Percentiles rank a stretch among this genome's conserved stretches.
Evolutionary conservation across 768 basidiomycete genomes (phyloP).

Genomic region (Hemileccinum rubropunctum): DNA sequence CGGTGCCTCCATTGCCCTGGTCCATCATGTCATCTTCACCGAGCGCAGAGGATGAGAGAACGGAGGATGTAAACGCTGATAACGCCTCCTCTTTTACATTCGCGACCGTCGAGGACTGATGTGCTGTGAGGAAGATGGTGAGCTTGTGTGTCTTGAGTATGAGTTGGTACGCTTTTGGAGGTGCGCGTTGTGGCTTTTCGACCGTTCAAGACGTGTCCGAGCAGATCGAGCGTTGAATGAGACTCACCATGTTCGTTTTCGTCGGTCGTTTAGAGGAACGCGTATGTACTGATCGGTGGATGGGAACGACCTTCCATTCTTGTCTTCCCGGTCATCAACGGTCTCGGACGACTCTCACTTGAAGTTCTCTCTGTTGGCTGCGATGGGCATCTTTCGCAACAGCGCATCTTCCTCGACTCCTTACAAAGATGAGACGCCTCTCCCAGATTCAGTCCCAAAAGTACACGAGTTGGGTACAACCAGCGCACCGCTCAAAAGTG

Average conservation of each 20-base stretch:
- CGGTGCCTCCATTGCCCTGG: slow-evolving; percentile 1
- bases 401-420: slow-evolving; percentile 47
- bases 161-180: slow-evolving; percentile 64
- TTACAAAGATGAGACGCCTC: slow-evolving; percentile 63
- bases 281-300: background rate
- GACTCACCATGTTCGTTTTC: slow-evolving; percentile 29
- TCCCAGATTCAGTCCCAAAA: slow-evolving; percentile 65
- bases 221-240: background rate
- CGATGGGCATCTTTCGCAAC: slow-evolving; percentile 54
- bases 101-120: slow-evolving; percentile 52
- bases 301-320: slow-evolving; percentile 28
- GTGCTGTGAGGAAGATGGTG: slow-evolving; percentile 57
- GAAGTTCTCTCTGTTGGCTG: too few relatives aligned
- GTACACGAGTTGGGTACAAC: slow-evolving; percentile 87
- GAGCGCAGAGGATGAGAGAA: slow-evolving; percentile 29
- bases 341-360: too few relatives aligned
- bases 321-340: slow-evolving; percentile 14
- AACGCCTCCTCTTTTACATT: slow-evolving; percentile 63
- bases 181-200: slow-evolving; percentile 48
- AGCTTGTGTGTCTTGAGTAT: slow-evolving; percentile 74
- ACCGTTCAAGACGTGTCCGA: background rate
- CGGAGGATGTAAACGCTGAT: slow-evolving; percentile 54
- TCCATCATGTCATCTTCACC: slow-evolving; percentile 26
- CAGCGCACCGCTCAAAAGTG: slow-evolving; percentile 92
- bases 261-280: background rate